Percentiles rank a stretch among this genome's conserved stretches.
Evolutionary conservation across 129 eudicot genomes (phyloP).

Genomic region (Chrysanthemum makinoi): DNA sequence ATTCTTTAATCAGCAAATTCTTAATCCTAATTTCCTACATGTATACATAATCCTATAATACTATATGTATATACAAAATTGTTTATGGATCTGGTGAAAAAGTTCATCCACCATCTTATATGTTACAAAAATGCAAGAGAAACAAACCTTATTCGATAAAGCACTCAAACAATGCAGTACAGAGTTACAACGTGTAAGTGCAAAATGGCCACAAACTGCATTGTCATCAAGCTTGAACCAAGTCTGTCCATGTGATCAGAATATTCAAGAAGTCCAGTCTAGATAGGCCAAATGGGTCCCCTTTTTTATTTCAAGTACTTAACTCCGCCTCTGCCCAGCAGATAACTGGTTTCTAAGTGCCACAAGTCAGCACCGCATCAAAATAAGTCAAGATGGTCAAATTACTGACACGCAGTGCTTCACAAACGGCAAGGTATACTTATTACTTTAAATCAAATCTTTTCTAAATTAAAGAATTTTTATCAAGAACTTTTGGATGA

Average conservation of each 20-base stretch:
- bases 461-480: too few species aligned
- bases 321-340: too few species aligned
- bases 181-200: not conserved
- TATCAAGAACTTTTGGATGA: too few species aligned
- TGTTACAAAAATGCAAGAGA: not conserved
- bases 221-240: conserved; percentile 2
- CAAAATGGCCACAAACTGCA: not conserved
- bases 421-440: too few species aligned
- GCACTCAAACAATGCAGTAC: not conserved
- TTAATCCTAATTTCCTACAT: too few species aligned
- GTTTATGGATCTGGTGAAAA: not conserved
- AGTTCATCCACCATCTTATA: not conserved
- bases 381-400: too few species aligned
- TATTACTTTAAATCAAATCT: too few species aligned
- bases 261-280: not conserved
- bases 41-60: not conserved
- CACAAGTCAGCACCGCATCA: too few species aligned
- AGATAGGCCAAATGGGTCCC: not conserved
- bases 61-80: not conserved
- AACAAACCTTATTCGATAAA: not conserved
- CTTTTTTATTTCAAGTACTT: too few species aligned
- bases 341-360: too few species aligned
- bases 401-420: too few species aligned
- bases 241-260: not conserved
- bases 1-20: not conserved